Evolutionary conservation across 1,284 basidiomycete genomes (phyloP).

Genomic region (Puccinia hordei): DNA sequence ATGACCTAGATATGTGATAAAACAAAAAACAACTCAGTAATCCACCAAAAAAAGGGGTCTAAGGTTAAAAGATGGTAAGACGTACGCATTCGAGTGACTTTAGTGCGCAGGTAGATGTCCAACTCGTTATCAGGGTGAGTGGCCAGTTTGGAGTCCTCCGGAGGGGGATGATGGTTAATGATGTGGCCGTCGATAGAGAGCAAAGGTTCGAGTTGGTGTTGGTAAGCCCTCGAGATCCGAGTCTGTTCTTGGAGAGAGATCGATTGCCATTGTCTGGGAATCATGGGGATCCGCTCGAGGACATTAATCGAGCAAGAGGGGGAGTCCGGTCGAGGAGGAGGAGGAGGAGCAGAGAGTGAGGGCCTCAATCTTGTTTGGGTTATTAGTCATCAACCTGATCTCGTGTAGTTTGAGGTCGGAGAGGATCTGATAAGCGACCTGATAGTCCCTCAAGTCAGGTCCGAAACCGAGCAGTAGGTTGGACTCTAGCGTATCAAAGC

Average conservation of each 20-base stretch:
- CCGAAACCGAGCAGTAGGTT: constrained; percentile 92
- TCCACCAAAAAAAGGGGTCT: background rate
- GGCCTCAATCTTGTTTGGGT: constrained; percentile 59
- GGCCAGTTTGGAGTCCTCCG: background rate
- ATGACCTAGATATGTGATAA: constrained; percentile 28
- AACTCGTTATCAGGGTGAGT: constrained; percentile 71
- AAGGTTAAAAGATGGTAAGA: background rate
- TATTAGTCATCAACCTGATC: constrained; percentile 58
- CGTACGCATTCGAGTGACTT: constrained; percentile 86
- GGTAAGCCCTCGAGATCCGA: background rate
- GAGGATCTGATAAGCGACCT: constrained; percentile 84
- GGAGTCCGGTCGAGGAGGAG: background rate
- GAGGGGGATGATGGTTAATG: background rate
- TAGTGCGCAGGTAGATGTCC: constrained; percentile 93
- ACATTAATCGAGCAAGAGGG: constrained; percentile 52
- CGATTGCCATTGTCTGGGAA: constrained; percentile 52
- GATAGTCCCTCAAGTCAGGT: constrained; percentile 92
- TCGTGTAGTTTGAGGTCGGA: constrained; percentile 70
- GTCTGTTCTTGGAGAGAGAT: background rate
- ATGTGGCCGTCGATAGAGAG: background rate
- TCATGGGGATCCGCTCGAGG: constrained; percentile 57
- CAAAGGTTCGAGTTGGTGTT: constrained; percentile 20
- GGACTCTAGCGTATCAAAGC: constrained; percentile 95
- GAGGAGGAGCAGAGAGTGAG: constrained; percentile 52
- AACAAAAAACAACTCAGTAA: background rate